phyloP scores from a whole-genome alignment of 129 eudicot species.

The Centella asiatica region DNA sequence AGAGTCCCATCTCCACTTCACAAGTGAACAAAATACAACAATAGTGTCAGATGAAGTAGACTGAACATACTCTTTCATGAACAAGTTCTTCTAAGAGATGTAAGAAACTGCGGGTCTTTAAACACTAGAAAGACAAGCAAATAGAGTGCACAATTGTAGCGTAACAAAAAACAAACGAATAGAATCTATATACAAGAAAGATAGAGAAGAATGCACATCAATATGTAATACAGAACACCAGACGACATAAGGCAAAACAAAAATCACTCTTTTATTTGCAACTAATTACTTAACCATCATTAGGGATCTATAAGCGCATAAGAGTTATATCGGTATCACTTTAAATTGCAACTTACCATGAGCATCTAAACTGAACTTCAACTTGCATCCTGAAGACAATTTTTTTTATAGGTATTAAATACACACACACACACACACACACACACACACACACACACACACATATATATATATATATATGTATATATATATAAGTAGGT shows the following conservation, averaged over 20 bases:
- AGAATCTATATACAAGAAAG: neutral
- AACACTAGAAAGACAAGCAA: neutral
- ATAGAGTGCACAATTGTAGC: neutral
- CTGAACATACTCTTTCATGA: neutral
- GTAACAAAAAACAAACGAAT: neutral
- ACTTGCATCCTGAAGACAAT: too few relatives aligned
- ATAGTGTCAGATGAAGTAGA: conserved; percentile 10
- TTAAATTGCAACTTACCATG: too few relatives aligned
- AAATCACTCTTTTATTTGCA: too few relatives aligned
- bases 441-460: too few relatives aligned
- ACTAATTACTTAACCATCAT: neutral
- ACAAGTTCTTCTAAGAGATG: neutral
- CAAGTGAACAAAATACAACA: conserved; percentile 2
- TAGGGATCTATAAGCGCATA: neutral
- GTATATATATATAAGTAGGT: too few relatives aligned
- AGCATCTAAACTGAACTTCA: too few relatives aligned
- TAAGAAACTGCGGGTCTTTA: neutral
- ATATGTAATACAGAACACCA: neutral
- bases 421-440: too few relatives aligned
- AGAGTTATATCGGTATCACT: too few relatives aligned
- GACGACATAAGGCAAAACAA: too few relatives aligned
- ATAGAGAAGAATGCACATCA: neutral
- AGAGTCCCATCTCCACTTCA: conserved; percentile 94
- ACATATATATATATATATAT: too few relatives aligned
- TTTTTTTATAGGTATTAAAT: too few relatives aligned